Conservation (phyloP, 225 moss, liverwort and hornwort species). For the Marchantia paleacea region DNA sequence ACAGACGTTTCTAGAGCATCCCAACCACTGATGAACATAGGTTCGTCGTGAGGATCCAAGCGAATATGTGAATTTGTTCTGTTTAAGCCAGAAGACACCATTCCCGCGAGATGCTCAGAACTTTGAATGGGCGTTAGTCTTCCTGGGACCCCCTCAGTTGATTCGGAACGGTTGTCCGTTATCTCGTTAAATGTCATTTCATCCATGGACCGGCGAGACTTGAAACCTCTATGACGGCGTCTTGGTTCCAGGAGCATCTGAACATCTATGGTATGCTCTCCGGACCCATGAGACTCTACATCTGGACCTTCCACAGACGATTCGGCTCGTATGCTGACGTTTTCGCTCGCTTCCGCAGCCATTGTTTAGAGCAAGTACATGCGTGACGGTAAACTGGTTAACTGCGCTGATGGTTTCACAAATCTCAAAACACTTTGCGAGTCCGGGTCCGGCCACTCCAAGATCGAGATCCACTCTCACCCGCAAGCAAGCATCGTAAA, state of each 20-base stretch:
- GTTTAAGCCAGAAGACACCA: constrained; percentile 61
- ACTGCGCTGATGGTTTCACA: too few relatives aligned
- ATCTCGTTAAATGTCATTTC: constrained; percentile 78
- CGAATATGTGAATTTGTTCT: constrained; percentile 33
- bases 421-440: too few relatives aligned
- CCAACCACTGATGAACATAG: constrained; percentile 72
- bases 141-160: constrained; percentile 60
- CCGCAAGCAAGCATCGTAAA: too few relatives aligned
- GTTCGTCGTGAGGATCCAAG: constrained; percentile 59
- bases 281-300: constrained; percentile 8
- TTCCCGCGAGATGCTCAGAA: constrained; percentile 78
- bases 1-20: constrained; percentile 65
- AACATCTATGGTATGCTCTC: constrained; percentile 39
- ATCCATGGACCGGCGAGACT: constrained; percentile 68
- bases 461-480: too few relatives aligned
- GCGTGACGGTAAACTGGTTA: too few relatives aligned
- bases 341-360: too few relatives aligned
- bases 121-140: constrained; percentile 81
- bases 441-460: not conserved
- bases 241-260: constrained; percentile 52
- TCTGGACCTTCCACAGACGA: too few relatives aligned
- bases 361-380: too few relatives aligned
- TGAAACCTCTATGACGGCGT: constrained; percentile 49
- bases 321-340: too few relatives aligned
- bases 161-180: constrained; percentile 57